Evolutionary conservation across 768 basidiomycete species (phyloP), one percentile per base, ranked within the genome.

Genomic region (Serendipita sp.): DNA sequence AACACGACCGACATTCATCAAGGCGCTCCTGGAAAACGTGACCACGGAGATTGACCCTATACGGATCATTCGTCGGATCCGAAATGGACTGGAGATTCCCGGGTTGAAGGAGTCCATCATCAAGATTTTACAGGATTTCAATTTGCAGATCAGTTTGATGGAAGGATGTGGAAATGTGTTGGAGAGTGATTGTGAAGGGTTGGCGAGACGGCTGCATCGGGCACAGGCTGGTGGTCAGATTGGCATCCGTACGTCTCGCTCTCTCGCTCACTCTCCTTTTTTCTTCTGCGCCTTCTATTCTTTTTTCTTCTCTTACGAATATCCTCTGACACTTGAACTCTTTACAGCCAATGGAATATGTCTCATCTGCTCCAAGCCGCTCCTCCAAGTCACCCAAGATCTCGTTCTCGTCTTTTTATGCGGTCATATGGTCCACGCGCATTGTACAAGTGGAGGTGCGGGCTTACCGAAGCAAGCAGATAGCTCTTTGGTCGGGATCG

Each of bases 121-220:
- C 75, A 98, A 96, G 79, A 97, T 99, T 61, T 74, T 99, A 58
- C 92, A 95, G 66, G 94, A 96, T 69, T 96, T 94, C 70, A 91
- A 97, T 69, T 75, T 98, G 4, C 95, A 95, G 72, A 88, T 91
- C 26, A 94, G 91, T 7, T 74, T 99, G 9, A 75, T 98, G 58
- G 92, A 96, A 66, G 95, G 95, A 1, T 96, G 93, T 69, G 86
- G 90, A 72, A 81, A 81, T 3, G 90, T 98, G 60, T 71, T 98
- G 63, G 79, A 89, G 62, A 83, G 88, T 14, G 95, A 98, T 72
- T 86, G 86, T 67, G 78, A 82, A 0, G 80, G 82, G 44, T 79
- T 96, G 34, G 84, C 86, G 2, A 75, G 76, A 53, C 77, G 75
- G 64, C 74, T 97, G 63, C 85, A 90, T 66, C 77, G 72, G 56